A percentile compares a stretch with the other conserved stretches of the same genome.
phyloP scores from a whole-genome alignment of 108 stramenopile genomes.

The Nitzschia sp. region DNA sequence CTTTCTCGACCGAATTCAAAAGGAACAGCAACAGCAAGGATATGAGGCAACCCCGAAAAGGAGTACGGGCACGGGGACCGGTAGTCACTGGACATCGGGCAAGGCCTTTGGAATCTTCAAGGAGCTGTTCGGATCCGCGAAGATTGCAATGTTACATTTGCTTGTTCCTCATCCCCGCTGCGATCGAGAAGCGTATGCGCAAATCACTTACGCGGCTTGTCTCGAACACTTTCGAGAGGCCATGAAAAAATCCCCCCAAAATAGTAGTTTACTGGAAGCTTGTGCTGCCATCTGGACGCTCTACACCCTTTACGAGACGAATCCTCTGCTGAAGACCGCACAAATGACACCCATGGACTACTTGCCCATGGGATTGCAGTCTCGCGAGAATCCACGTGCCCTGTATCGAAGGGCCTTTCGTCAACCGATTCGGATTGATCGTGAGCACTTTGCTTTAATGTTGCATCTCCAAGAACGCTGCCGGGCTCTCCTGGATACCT shows the following conservation, averaged over 20 bases:
- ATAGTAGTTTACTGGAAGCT: not conserved
- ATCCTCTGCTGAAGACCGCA: slow-evolving; percentile 28
- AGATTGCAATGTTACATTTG: slow-evolving; percentile 38
- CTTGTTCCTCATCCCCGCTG: slow-evolving; percentile 32
- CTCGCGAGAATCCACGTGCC: not conserved
- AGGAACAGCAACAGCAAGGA: not conserved
- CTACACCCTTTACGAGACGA: slow-evolving; percentile 42
- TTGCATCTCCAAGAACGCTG: slow-evolving; percentile 17
- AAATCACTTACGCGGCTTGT: slow-evolving; percentile 42
- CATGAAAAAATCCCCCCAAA: not conserved
- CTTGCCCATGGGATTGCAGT: slow-evolving; percentile 20
- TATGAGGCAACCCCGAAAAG: not conserved
- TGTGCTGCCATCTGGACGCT: slow-evolving; percentile 26
- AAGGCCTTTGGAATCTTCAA: slow-evolving; percentile 32
- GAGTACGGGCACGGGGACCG: not conserved
- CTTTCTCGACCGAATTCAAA: slow-evolving; percentile 9
- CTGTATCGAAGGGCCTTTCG: slow-evolving; percentile 35
- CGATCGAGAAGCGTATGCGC: slow-evolving; percentile 39
- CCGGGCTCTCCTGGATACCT: not conserved
- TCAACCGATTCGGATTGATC: slow-evolving; percentile 40
- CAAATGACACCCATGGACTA: slow-evolving; percentile 9
- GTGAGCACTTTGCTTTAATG: slow-evolving; percentile 21
- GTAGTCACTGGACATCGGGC: slow-evolving; percentile 10
- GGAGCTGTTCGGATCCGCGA: slow-evolving; percentile 23
- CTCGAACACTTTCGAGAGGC: slow-evolving; percentile 25